These are phyloP conservation scores for Vitis rupestris DNA, from an alignment of 164 flowering plant genomes.

Conservation along the genomic window DNA sequence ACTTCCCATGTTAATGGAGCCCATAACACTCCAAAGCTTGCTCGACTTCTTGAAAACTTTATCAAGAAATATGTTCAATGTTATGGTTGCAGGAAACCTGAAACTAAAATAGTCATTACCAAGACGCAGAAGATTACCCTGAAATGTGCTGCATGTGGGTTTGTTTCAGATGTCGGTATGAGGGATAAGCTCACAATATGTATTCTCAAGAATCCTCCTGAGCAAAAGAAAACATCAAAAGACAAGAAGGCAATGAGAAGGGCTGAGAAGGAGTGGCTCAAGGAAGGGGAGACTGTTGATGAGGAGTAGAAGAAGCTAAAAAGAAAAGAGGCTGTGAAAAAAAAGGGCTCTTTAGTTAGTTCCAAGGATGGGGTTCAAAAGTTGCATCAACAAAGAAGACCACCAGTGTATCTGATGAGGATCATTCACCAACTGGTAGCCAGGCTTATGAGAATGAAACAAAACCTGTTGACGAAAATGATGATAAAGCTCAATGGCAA, in stretches of 20 bases:
- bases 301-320: constrained; percentile 25
- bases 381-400: constrained; percentile 32
- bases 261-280: constrained; percentile 64
- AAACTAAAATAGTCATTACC: constrained; percentile 52
- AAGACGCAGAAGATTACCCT: constrained; percentile 52
- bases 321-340: constrained; percentile 19
- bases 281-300: constrained; percentile 64
- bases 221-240: constrained; percentile 49
- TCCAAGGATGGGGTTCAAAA: constrained; percentile 21
- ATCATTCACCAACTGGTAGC: constrained; percentile 33
- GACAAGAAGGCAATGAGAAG: constrained; percentile 67
- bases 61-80: constrained; percentile 68
- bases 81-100: constrained; percentile 66
- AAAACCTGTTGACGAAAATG: constrained; percentile 13
- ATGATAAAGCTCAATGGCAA: constrained; percentile 53
- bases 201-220: constrained; percentile 62
- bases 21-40: constrained; percentile 57
- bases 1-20: constrained; percentile 56
- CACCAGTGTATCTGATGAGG: constrained; percentile 43
- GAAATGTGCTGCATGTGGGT: constrained; percentile 67
- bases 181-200: constrained; percentile 61
- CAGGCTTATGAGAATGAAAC: constrained; percentile 39
- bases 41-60: constrained; percentile 57
- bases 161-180: constrained; percentile 62
- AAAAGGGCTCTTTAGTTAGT: constrained; percentile 16